A percentile compares a stretch with the other conserved stretches of the same genome.
Evolutionary conservation across 2,329 filamentous ascomycete genomes (phyloP).

Genomic region (Alternaria ventricosa): DNA sequence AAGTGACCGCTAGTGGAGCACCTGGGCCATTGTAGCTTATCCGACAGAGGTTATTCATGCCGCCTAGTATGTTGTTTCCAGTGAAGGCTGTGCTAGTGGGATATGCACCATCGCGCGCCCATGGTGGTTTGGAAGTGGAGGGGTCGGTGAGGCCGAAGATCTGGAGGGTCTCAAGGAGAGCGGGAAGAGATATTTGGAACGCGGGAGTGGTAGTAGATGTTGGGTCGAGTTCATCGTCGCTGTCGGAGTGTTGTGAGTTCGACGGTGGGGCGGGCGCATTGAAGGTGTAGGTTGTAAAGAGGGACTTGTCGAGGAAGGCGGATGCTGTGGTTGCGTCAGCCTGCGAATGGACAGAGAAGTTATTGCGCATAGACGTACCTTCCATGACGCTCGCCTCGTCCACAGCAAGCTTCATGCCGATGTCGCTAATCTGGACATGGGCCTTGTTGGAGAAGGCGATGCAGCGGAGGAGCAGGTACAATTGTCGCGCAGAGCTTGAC

Average conservation of each 20-base stretch:
- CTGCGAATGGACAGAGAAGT: too few species aligned
- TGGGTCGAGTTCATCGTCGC: constrained; percentile 46
- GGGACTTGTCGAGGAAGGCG: constrained; percentile 83
- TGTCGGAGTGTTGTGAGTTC: constrained; percentile 41
- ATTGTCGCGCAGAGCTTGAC: constrained; percentile 76
- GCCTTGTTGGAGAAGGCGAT: constrained; percentile 66
- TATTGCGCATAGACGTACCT: constrained; percentile 62
- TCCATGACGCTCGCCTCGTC: constrained; percentile 92
- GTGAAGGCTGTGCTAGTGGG: constrained; percentile 73
- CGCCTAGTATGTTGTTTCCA: constrained; percentile 74
- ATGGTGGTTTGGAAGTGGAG: constrained; percentile 43
- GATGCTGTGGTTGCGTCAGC: constrained; percentile 59
- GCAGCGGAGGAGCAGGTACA: constrained; percentile 70
- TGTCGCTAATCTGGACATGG: constrained; percentile 78
- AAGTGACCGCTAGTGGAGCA: constrained; percentile 79
- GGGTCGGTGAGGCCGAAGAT: constrained; percentile 78
- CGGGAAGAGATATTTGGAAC: constrained; percentile 86
- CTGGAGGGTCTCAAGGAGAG: constrained; percentile 90
- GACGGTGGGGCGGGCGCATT: constrained; percentile 57
- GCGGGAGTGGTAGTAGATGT: constrained; percentile 59
- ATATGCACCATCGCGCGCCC: constrained; percentile 51
- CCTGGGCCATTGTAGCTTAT: constrained; percentile 78
- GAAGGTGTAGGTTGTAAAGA: constrained; percentile 87
- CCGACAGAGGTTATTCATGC: constrained; percentile 84
- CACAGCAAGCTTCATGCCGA: constrained; percentile 85